Percentiles rank a stretch among this genome's conserved stretches.
Evolutionary conservation across 495 filamentous ascomycete genomes (phyloP).

Genomic region (Pyrenula massariospora): DNA sequence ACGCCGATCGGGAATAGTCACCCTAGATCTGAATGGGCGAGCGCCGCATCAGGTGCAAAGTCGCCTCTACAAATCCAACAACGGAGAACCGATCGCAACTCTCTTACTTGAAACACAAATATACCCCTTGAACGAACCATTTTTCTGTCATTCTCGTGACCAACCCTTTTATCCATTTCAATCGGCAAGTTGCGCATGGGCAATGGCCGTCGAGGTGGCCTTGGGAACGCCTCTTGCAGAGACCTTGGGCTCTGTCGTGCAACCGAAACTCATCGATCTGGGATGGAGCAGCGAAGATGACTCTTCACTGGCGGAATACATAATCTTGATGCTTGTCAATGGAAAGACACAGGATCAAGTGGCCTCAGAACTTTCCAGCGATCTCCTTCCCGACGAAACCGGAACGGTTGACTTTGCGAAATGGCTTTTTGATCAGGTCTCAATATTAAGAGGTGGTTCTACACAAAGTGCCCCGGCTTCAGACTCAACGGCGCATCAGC

Average conservation of each 20-base stretch:
- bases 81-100: too few species aligned
- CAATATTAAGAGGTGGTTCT: constrained; percentile 38
- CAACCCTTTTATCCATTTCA: too few species aligned
- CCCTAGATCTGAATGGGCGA: too few species aligned
- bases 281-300: constrained; percentile 84
- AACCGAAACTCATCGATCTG: constrained; percentile 89
- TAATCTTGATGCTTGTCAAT: constrained; percentile 91
- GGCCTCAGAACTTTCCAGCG: constrained; percentile 75
- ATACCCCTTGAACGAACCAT: too few species aligned
- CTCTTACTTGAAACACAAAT: too few species aligned
- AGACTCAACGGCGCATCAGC: not conserved
- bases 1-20: too few species aligned
- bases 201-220: constrained; percentile 67
- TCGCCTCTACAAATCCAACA: too few species aligned
- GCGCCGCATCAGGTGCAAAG: too few species aligned
- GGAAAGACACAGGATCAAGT: constrained; percentile 85
- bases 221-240: constrained; percentile 70
- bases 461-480: not conserved
- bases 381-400: constrained; percentile 78
- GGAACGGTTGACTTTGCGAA: constrained; percentile 71
- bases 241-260: constrained; percentile 65
- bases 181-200: too few species aligned
- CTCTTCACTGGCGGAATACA: constrained; percentile 83
- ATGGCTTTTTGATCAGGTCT: constrained; percentile 85
- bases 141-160: too few species aligned